Evolutionary conservation across 306 rosid species (phyloP).

Genomic region (Inga laurina): DNA sequence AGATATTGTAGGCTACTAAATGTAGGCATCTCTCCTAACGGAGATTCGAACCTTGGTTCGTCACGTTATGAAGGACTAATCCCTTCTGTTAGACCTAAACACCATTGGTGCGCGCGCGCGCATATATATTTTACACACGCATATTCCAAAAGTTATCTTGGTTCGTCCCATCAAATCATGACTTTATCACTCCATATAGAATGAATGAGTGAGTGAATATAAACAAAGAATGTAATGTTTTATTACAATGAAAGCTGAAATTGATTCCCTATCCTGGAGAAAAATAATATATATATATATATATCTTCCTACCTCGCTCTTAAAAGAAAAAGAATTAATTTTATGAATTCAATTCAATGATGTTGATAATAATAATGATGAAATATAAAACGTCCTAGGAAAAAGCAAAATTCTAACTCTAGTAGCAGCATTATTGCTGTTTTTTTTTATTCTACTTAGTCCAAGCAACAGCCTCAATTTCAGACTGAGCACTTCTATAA

Average conservation of each 20-base stretch:
- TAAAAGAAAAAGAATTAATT: constrained; percentile 7
- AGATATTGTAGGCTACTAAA: too few species aligned
- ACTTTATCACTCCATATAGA: neutral
- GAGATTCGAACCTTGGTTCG: too few species aligned
- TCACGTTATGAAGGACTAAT: too few species aligned
- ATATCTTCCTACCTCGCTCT: neutral
- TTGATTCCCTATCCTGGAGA: too few species aligned
- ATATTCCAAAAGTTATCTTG: too few species aligned
- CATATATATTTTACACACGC: neutral
- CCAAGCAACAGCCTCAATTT: constrained; percentile 96
- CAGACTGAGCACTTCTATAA: constrained; percentile 89
- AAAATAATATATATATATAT: too few species aligned
- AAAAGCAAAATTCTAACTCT: neutral
- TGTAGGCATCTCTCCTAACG: too few species aligned
- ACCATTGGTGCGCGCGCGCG: too few species aligned
- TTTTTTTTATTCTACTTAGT: constrained; percentile 56
- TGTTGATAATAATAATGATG: too few species aligned
- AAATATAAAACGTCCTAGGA: neutral
- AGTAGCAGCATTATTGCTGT: neutral
- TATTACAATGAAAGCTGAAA: neutral
- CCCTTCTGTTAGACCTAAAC: too few species aligned
- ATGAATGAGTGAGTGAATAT: neutral
- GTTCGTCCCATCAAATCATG: neutral
- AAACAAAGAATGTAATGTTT: neutral
- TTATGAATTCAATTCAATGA: constrained; percentile 4